Conservation (phyloP, 2,329 filamentous ascomycete species). For the Colletotrichum sp. region DNA sequence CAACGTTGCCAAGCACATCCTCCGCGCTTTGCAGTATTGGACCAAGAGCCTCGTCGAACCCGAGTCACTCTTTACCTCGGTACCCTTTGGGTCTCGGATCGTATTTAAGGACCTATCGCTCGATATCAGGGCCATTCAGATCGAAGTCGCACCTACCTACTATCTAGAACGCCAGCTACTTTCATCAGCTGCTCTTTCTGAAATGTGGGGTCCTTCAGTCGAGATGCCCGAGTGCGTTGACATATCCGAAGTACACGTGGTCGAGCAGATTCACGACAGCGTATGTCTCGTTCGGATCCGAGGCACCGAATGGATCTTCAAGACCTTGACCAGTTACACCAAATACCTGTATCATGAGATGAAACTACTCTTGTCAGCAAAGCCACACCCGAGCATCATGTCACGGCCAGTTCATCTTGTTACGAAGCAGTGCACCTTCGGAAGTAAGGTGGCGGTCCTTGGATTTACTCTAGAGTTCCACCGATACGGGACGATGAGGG, state of each 20-base stretch:
- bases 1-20: conserved; percentile 57
- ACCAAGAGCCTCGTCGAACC: conserved; percentile 38
- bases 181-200: conserved; percentile 44
- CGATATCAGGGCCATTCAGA: conserved; percentile 48
- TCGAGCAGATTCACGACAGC: conserved; percentile 63
- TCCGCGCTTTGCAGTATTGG: conserved; percentile 60
- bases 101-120: conserved; percentile 56
- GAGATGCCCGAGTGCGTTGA: conserved; percentile 52
- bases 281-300: conserved; percentile 57
- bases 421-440: conserved; percentile 61
- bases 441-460: conserved; percentile 58
- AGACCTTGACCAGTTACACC: conserved; percentile 60
- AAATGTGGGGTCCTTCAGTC: conserved; percentile 47
- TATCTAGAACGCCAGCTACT: conserved; percentile 59
- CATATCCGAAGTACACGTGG: conserved; percentile 53
- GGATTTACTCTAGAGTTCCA: conserved; percentile 64
- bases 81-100: conserved; percentile 64
- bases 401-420: conserved; percentile 57
- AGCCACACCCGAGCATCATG: conserved; percentile 59
- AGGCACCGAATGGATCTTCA: conserved; percentile 56
- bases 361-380: conserved; percentile 56
- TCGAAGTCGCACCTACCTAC: conserved; percentile 55
- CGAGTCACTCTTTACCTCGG: conserved; percentile 41
- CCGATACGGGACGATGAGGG: conserved; percentile 57
- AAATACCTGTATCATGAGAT: conserved; percentile 69